Evolutionary conservation across 164 flowering plant genomes (phyloP).

Genomic region (Tinospora cordifolia): DNA sequence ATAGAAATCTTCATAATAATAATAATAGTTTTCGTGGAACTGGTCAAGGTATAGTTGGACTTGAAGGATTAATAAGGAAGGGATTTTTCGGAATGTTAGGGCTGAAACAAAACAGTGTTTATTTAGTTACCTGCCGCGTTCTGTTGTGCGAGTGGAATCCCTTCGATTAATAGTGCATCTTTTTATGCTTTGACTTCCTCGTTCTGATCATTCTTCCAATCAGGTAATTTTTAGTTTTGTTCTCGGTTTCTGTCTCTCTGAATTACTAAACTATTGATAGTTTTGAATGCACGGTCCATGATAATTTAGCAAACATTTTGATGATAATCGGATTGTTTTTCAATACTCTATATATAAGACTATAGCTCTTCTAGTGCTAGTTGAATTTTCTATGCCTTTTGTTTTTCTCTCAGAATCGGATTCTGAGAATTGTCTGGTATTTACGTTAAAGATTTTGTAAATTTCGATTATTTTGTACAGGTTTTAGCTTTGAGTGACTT

Average conservation of each 20-base stretch:
- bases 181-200: slow-evolving; percentile 18
- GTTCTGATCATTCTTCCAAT: background rate
- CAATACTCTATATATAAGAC: background rate
- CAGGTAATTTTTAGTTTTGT: background rate
- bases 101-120: slow-evolving; percentile 27
- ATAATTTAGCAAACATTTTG: background rate
- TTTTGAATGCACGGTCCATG: background rate
- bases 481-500: slow-evolving; percentile 4
- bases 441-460: background rate
- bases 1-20: background rate
- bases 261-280: background rate
- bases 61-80: slow-evolving; percentile 21
- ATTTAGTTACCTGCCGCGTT: slow-evolving; percentile 35
- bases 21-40: background rate
- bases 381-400: background rate
- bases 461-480: slow-evolving; percentile 3
- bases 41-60: slow-evolving; percentile 21
- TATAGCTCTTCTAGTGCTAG: background rate
- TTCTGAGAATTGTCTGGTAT: background rate
- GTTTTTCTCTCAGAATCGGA: background rate
- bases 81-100: slow-evolving; percentile 45
- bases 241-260: background rate
- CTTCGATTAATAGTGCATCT: slow-evolving; percentile 37
- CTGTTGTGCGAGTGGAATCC: slow-evolving; percentile 80
- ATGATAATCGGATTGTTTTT: background rate